These are phyloP conservation scores for Phycomyces nitens DNA, from an alignment of 192 early-diverging fungal genomes.

Conservation along the genomic window DNA sequence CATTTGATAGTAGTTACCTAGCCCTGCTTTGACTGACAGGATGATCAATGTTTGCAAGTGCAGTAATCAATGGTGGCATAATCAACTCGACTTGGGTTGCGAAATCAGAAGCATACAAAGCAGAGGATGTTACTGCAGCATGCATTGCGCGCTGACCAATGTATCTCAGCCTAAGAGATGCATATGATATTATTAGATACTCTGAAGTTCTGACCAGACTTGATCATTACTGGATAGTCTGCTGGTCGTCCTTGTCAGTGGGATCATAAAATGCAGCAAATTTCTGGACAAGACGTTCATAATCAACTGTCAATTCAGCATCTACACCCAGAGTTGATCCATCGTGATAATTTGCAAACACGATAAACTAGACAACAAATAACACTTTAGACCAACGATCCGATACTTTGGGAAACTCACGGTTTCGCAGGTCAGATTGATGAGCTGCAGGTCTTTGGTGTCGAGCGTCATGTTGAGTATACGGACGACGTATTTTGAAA, in stretches of 20 bases:
- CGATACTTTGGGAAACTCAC: too few relatives aligned
- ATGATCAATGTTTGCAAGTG: slow-evolving; percentile 7
- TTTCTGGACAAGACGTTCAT: slow-evolving; percentile 50
- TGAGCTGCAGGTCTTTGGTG: slow-evolving; percentile 56
- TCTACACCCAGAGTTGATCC: slow-evolving; percentile 72
- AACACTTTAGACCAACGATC: too few relatives aligned
- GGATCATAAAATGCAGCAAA: slow-evolving; percentile 49
- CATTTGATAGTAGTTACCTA: too few relatives aligned
- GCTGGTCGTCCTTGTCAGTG: slow-evolving; percentile 20
- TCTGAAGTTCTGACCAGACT: too few relatives aligned
- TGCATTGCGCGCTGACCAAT: slow-evolving; percentile 64
- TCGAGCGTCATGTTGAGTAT: slow-evolving; percentile 60
- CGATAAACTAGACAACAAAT: slow-evolving; percentile 49
- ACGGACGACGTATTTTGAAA: slow-evolving; percentile 76
- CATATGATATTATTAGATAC: too few relatives aligned
- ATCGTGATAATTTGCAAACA: slow-evolving; percentile 69
- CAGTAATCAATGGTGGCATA: slow-evolving; percentile 45
- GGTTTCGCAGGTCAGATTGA: slow-evolving; percentile 55
- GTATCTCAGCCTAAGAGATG: slow-evolving; percentile 25
- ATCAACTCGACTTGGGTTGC: slow-evolving; percentile 61
- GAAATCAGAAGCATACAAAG: slow-evolving; percentile 57
- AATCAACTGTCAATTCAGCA: slow-evolving; percentile 49
- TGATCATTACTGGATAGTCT: slow-evolving; percentile 32
- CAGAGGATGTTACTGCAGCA: slow-evolving; percentile 56
- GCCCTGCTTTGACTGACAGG: too few relatives aligned